Conservation (phyloP, 352 stramenopile species). For the Globisporangium rhizosaccharum region DNA sequence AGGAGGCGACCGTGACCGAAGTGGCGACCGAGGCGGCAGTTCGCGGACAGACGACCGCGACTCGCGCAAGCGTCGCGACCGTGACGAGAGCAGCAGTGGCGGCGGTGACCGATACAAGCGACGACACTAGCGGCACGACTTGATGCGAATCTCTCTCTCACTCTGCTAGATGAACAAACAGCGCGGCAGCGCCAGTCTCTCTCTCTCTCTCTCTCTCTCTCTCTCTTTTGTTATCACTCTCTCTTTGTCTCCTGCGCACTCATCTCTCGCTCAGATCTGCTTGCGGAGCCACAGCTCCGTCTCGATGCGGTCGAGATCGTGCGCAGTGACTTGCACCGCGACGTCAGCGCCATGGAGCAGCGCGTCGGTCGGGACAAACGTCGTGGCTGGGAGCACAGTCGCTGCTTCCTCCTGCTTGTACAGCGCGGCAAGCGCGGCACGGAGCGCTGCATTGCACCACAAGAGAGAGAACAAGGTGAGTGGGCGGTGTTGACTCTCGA, state of each 20-base stretch:
- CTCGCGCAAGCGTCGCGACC: conserved; percentile 53
- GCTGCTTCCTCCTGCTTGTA: conserved; percentile 1
- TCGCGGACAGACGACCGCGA: conserved; percentile 53
- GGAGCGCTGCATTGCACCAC: conserved; percentile 3
- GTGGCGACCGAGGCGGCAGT: conserved; percentile 16
- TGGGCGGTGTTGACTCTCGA: too few relatives aligned
- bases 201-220: background rate
- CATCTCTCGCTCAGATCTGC: conserved; percentile 38
- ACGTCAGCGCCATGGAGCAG: conserved; percentile 45
- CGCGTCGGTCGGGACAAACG: conserved; percentile 64
- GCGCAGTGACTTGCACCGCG: conserved; percentile 60
- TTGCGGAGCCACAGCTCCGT: conserved; percentile 80
- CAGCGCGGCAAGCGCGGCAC: background rate
- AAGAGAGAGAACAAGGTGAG: background rate
- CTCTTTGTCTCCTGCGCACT: background rate
- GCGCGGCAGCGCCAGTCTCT: background rate
- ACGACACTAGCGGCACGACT: conserved; percentile 31
- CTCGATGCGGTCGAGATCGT: conserved; percentile 79
- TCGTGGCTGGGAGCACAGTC: conserved; percentile 41
- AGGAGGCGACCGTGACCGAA: conserved; percentile 29
- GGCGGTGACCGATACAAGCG: conserved; percentile 26
- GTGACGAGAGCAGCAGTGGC: conserved; percentile 34
- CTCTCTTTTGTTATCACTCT: background rate
- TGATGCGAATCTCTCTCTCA: background rate
- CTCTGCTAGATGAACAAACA: background rate